Base-by-base conservation (phyloP, 192 early-diverging fungal species). In the Geranomyces variabilis region DNA sequence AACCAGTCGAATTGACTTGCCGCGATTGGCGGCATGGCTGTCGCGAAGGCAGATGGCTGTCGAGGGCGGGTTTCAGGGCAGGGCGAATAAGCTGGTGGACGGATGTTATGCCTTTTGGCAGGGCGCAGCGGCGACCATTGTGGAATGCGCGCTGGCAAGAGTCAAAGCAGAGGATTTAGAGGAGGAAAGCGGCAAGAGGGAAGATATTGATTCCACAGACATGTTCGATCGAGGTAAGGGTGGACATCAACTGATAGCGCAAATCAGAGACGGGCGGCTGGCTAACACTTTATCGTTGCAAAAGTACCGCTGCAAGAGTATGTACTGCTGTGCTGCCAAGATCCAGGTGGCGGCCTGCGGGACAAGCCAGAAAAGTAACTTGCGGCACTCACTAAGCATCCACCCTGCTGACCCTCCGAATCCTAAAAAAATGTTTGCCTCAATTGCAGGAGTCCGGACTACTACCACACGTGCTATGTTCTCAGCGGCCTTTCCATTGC, bases 31-130 rank as follows among this genome's bases (percentile, higher is more conserved):
- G 83, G 75, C 80, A 45, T 99, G 96, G 96, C 80, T 90, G 56
- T 72, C 76, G 21, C 79, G 76, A 2, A 77, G 94, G 44, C 97
- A 99, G 80, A 90, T 97, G 92, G 75, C 77, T 31, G 69, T 94
- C 26, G 97, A 99, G 81, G 96, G 96, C 48, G 97, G 97, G 28
- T 99, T 97, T 73, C 93, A 93, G 63, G 97, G 97, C 7, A 82
- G 97, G 46, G 91, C 93, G 0, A 99, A 99, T 77, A 99, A 99
- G 80, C 83, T 99, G 0, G 97, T 99, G 0, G 97, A 99, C 79
- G 97, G 96, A 0, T 99, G 97, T 74, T 99, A 99, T 79, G 93
- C 97, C 0, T 95, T 95, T 73, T 99, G 97, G 97, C 86, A 91
- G 33, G 95, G 94, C 9, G 94, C 90, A 9, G 78, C 88, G 2